A percentile compares a stretch with the other conserved stretches of the same genome.
phyloP scores from a whole-genome alignment of 2,329 filamentous ascomycete species.

The Paecilomyces fulvus region DNA sequence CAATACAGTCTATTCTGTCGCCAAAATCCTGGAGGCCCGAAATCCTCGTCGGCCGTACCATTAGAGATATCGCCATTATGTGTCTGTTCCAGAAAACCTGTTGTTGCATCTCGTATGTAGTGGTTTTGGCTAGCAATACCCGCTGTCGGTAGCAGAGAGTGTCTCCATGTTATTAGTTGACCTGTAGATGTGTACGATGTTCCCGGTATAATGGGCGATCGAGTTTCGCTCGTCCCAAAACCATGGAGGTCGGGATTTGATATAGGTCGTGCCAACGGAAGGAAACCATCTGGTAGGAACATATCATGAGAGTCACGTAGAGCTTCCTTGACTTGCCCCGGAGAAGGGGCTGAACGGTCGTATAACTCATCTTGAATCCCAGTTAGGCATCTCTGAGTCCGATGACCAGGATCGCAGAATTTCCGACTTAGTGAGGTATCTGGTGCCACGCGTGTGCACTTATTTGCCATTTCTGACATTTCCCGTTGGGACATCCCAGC shows the following conservation, averaged over 20 bases:
- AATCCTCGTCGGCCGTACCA: background rate
- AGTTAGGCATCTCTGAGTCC: no score
- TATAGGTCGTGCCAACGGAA: background rate
- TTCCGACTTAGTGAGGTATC: no score
- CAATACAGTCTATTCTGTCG: slow-evolving; percentile 19
- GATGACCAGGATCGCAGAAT: no score
- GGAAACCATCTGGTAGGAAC: background rate
- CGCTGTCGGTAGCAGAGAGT: background rate
- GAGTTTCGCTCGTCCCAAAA: background rate
- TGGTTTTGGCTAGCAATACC: background rate
- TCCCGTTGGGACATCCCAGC: no score
- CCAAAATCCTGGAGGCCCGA: slow-evolving; percentile 11
- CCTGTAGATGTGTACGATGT: background rate
- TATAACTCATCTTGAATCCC: background rate
- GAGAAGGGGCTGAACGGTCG: background rate
- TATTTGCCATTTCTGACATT: no score
- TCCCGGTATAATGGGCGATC: background rate
- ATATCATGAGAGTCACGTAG: background rate
- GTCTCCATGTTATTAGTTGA: background rate
- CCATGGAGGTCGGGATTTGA: background rate
- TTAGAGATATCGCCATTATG: background rate
- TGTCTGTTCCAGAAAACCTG: background rate
- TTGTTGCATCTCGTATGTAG: background rate
- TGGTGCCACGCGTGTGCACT: no score
- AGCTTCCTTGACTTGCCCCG: background rate